phyloP scores from a whole-genome alignment of 495 filamentous ascomycete genomes.

The Ascobolus immersus region DNA sequence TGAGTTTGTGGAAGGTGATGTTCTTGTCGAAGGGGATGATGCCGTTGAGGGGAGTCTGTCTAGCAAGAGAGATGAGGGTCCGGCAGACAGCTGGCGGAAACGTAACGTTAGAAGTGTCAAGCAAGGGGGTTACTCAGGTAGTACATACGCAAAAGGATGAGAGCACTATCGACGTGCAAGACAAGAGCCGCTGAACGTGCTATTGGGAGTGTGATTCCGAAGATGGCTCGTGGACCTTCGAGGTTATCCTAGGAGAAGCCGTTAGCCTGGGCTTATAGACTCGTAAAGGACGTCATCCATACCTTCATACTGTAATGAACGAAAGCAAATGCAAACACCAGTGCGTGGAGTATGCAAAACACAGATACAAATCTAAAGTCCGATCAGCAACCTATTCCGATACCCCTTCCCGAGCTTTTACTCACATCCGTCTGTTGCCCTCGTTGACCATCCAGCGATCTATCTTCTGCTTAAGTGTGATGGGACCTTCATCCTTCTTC shows the following conservation, averaged over 20 bases:
- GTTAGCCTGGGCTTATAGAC: background rate
- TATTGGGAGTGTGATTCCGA: slow-evolving; percentile 45
- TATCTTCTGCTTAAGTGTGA: slow-evolving; percentile 27
- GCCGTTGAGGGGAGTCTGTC: slow-evolving; percentile 50
- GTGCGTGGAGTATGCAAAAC: slow-evolving; percentile 37
- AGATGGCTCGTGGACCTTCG: slow-evolving; percentile 31
- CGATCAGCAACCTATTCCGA: slow-evolving; percentile 10
- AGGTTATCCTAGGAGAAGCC: slow-evolving; percentile 26
- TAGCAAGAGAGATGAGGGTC: slow-evolving; percentile 46
- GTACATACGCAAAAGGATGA: slow-evolving; percentile 37
- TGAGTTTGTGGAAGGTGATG: slow-evolving; percentile 55
- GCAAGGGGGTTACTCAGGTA: background rate
- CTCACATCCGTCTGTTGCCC: slow-evolving; percentile 46
- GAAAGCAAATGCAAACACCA: slow-evolving; percentile 49
- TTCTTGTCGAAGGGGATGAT: slow-evolving; percentile 64
- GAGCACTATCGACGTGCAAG: slow-evolving; percentile 48
- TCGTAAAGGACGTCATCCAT: background rate
- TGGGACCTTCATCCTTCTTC: slow-evolving; percentile 31
- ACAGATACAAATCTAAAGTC: slow-evolving; percentile 36
- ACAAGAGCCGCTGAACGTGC: slow-evolving; percentile 43
- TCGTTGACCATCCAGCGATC: slow-evolving; percentile 48
- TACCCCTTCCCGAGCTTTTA: slow-evolving; percentile 6
- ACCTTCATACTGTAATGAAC: slow-evolving; percentile 46
- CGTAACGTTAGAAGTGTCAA: slow-evolving; percentile 6
- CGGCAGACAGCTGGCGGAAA: slow-evolving; percentile 42